These are phyloP conservation scores for Yamadazyma olivae DNA, from an alignment of 805 yeast genomes.

Conservation along the genomic window DNA sequence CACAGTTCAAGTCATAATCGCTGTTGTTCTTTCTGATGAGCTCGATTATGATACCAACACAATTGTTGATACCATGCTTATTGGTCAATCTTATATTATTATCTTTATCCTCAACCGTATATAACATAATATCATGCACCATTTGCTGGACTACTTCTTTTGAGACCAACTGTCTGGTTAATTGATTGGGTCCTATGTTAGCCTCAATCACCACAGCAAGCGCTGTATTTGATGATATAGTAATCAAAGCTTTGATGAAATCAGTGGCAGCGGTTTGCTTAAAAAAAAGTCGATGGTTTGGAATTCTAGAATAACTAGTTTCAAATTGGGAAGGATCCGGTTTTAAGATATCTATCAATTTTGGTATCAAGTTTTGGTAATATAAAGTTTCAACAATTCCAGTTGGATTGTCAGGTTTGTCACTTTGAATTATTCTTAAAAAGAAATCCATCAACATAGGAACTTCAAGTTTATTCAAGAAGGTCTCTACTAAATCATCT, in stretches of 20 bases:
- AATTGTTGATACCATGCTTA: slow-evolving; percentile 87
- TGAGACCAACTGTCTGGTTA: slow-evolving; percentile 87
- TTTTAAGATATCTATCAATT: slow-evolving; percentile 65
- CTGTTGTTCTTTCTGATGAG: slow-evolving; percentile 93
- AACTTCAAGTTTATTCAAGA: slow-evolving; percentile 82
- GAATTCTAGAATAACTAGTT: slow-evolving; percentile 14
- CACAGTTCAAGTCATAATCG: slow-evolving; percentile 89
- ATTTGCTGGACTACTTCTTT: slow-evolving; percentile 62
- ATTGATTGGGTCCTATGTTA: slow-evolving; percentile 92
- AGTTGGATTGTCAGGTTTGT: slow-evolving; percentile 84
- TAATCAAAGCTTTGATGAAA: slow-evolving; percentile 87
- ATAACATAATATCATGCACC: slow-evolving; percentile 68
- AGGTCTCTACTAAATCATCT: slow-evolving; percentile 69
- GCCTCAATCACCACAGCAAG: slow-evolving; percentile 79
- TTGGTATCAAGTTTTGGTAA: slow-evolving; percentile 69
- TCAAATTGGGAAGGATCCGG: slow-evolving; percentile 61
- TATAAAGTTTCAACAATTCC: slow-evolving; percentile 79
- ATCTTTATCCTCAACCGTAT: slow-evolving; percentile 13
- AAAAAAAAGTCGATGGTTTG: slow-evolving; percentile 32
- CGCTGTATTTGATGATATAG: slow-evolving; percentile 81
- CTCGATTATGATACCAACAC: slow-evolving; percentile 93
- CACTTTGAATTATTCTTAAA: slow-evolving; percentile 86
- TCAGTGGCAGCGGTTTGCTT: slow-evolving; percentile 94
- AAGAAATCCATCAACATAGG: slow-evolving; percentile 94
- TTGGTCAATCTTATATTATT: slow-evolving; percentile 34